These are phyloP conservation scores for Streptanthus diversifolius DNA, from an alignment of 345 rosid species.

Conservation along the genomic window DNA sequence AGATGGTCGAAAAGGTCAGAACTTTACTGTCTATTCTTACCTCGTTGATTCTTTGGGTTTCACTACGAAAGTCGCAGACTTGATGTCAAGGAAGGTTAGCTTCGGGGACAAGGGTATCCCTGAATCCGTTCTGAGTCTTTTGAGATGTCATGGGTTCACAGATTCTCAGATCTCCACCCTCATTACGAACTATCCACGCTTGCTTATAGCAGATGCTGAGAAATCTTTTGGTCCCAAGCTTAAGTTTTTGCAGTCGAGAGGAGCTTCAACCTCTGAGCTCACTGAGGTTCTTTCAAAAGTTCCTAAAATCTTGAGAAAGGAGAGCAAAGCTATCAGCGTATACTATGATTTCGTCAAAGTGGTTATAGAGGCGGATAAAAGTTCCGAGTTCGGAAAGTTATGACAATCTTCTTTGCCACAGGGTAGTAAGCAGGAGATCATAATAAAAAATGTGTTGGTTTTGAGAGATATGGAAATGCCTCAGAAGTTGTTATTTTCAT, in stretches of 20 bases:
- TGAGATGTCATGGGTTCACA: slow-evolving; percentile 23
- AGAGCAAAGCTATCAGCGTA: not conserved
- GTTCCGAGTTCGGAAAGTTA: not conserved
- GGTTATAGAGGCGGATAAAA: not conserved
- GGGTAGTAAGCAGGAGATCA: not conserved
- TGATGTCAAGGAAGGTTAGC: slow-evolving; percentile 1
- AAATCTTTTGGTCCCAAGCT: slow-evolving; percentile 30
- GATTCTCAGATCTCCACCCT: slow-evolving; percentile 21
- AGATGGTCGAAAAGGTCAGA: not conserved
- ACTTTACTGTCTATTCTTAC: slow-evolving; percentile 11
- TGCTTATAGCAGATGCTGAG: slow-evolving; percentile 20
- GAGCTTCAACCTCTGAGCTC: slow-evolving; percentile 27
- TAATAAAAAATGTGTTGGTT: not conserved
- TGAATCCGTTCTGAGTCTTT: not conserved
- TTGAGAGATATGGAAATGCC: not conserved
- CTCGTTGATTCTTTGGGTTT: slow-evolving; percentile 28
- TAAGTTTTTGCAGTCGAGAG: slow-evolving; percentile 21
- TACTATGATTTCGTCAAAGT: not conserved
- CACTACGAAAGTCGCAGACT: not conserved
- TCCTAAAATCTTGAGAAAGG: slow-evolving; percentile 16
- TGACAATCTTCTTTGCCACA: not conserved
- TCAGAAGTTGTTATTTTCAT: not conserved
- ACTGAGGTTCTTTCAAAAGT: not conserved
- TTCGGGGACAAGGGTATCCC: not conserved
- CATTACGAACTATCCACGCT: not conserved